Evolutionary conservation across 2,329 filamentous ascomycete species (phyloP), one percentile per base, ranked within the genome.

Genomic region (Zalaria obscura): DNA sequence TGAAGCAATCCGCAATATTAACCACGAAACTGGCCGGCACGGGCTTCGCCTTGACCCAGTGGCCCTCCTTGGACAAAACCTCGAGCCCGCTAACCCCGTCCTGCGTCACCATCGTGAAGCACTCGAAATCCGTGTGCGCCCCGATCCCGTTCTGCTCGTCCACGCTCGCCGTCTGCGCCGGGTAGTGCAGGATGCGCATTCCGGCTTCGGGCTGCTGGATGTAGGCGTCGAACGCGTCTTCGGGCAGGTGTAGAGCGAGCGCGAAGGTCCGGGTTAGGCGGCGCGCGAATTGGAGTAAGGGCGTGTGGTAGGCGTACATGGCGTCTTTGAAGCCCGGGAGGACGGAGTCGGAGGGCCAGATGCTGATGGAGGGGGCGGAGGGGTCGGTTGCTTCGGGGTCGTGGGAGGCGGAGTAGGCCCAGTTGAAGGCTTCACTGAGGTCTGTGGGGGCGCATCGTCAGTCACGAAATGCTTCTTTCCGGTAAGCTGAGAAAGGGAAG

Each of bases 91-190:
- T 48, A 1, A 52, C 46, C 5, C 40, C 41, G 41, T 55, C 55
- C 47, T 58, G 54, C 8, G 56, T 47, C 1, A 66, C 62, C 7
- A 66, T 54, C 0, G 63, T 66, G 47, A 65, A 59, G 56, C 61
- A 65, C 43, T 57, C 61, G 45, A 64, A 65, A 41, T 66, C 63
- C 2, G 62, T 57, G 41, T 66, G 63, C 0, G 63, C 63, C 6
- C 62, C 61, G 11, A 36, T 11, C 6, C 34, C 34, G 18, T 18
- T 18, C 18, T 18, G 18, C 18, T 18, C 18, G 18, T 18, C 18
- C 6, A 36, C 34, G 6, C 10, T 25, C 6, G n/a, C 34, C 10
- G 7, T n/a, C 7, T 25, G 10, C 25, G 5, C 34, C 25, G n/a
- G 10, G 25, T 36, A 36, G 11, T 36, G 34, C 34, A 36, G 34